A percentile compares a stretch with the other conserved stretches of the same genome.
phyloP scores from a whole-genome alignment of 176 grass and related monocot genomes.

The Cenchrus fungigraminus region DNA sequence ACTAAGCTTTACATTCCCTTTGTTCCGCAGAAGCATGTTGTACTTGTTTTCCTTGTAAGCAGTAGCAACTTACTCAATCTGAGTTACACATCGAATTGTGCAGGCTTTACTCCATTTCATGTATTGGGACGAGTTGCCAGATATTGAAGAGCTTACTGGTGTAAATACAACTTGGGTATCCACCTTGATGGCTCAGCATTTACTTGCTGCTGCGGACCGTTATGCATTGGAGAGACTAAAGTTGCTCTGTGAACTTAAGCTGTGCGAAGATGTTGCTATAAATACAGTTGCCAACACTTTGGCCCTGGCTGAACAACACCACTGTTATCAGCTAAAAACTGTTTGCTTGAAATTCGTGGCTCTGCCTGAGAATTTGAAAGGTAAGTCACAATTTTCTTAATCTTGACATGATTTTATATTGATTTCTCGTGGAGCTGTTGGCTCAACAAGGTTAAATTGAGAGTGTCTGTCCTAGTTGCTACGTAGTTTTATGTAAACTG shows the following conservation, averaged over 20 bases:
- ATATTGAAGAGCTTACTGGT: conserved; percentile 90
- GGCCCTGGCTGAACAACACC: conserved; percentile 94
- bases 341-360: conserved; percentile 97
- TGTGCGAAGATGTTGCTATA: conserved; percentile 94
- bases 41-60: background rate
- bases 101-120: conserved; percentile 98
- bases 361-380: conserved; percentile 90
- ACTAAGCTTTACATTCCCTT: background rate
- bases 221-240: conserved; percentile 98
- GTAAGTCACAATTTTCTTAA: conserved; percentile 37
- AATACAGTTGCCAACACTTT: conserved; percentile 96
- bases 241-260: conserved; percentile 70
- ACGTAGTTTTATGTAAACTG: background rate
- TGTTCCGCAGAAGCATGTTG: background rate
- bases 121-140: conserved; percentile 90
- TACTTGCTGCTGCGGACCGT: conserved; percentile 90
- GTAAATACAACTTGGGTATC: conserved; percentile 77
- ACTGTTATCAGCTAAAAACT: conserved; percentile 91
- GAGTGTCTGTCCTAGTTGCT: conserved; percentile 8
- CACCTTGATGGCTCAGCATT: conserved; percentile 96
- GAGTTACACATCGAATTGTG: conserved; percentile 22
- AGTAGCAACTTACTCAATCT: conserved; percentile 5
- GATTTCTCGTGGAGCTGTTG: background rate
- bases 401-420: conserved; percentile 18
- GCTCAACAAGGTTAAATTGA: background rate